Base-by-base conservation (phyloP, 805 yeast genomes). In the Ogataea saltuana region DNA sequence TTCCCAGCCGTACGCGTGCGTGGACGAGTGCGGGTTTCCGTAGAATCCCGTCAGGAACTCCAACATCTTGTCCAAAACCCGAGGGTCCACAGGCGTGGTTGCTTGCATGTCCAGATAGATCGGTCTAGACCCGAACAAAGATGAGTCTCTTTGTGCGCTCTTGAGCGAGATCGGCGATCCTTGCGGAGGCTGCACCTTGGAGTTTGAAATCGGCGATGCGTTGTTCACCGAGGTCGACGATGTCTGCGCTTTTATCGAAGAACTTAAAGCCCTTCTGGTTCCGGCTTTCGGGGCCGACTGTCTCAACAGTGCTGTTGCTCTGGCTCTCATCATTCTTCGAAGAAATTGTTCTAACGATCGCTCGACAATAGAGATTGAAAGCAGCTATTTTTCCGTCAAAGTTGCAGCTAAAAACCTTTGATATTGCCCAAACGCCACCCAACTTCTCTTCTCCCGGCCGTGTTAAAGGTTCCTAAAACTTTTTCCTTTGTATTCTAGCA, bases 1-100 rank as follows among this genome's bases (percentile, higher is more conserved):
- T 69, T 93, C 99, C 99, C 99, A 93, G 26, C 99, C 99, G 63
- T 91, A 93, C 5, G 96, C 78, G 63, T 93, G 99, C 2, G 99
- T 93, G 46, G 93, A 81, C 5, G 97, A 88, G 68, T 93, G 99
- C 17, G 99, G 99, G 64, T 93, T 93, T 49, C 99, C 99, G 63
- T 88, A 93, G 44, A 88, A 73, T 4, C 98, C 98, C 2, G 98
- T 91, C 64, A 79, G 85, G 60, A 83, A 88, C 55, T 78, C 80
- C 54, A 88, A 63, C 96, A 88, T 88, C 54, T 81, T 83, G 61
- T 88, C 96, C 54, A 93, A 68, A 8, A 93, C 99, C 43, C 99
- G 75, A 23, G 99, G 99, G 62, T 93, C 99, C 1, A 93, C 86
- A 20, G 98, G 99, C 0, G 99, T 91, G 0, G 99, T 93, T 22